These are phyloP conservation scores for Fusarium citri DNA, from an alignment of 2,329 filamentous ascomycete species.

Conservation along the genomic window DNA sequence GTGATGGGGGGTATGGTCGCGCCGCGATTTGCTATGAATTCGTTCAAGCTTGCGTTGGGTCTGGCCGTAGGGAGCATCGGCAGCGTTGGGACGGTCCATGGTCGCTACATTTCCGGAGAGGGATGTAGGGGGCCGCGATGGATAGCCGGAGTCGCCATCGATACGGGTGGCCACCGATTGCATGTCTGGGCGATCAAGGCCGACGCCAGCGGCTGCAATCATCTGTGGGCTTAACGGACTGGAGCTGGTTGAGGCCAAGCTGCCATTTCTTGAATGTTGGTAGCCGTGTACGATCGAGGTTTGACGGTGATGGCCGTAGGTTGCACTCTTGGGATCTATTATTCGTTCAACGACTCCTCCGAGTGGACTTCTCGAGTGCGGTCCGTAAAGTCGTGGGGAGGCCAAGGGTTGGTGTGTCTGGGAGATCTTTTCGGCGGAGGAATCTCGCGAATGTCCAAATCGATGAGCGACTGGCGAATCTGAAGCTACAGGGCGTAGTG, in stretches of 20 bases:
- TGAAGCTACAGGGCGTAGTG: constrained; percentile 59
- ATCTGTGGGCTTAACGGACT: constrained; percentile 91
- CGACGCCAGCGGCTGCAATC: constrained; percentile 75
- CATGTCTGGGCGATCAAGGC: constrained; percentile 65
- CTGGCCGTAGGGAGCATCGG: constrained; percentile 58
- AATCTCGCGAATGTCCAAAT: constrained; percentile 67
- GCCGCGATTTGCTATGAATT: constrained; percentile 74
- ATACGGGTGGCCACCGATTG: constrained; percentile 57
- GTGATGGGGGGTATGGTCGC: constrained; percentile 79
- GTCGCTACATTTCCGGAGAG: constrained; percentile 56
- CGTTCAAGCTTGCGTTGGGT: constrained; percentile 68
- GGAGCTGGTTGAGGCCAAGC: constrained; percentile 80
- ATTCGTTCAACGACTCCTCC: constrained; percentile 62
- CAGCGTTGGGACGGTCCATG: constrained; percentile 60
- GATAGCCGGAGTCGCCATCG: constrained; percentile 57
- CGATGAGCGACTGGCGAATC: constrained; percentile 55
- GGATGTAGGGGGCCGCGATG: constrained; percentile 59
- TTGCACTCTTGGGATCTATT: constrained; percentile 65
- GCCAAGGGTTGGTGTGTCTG: constrained; percentile 47
- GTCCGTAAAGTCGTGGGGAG: constrained; percentile 56
- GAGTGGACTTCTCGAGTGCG: constrained; percentile 56
- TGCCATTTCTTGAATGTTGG: constrained; percentile 92
- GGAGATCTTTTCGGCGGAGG: constrained; percentile 66
- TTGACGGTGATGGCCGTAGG: constrained; percentile 91
- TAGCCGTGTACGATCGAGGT: constrained; percentile 97